Evolutionary conservation across 2,329 filamentous ascomycete species (phyloP), one percentile per base, ranked within the genome.

Genomic region (Ceratocystis alfenasii): DNA sequence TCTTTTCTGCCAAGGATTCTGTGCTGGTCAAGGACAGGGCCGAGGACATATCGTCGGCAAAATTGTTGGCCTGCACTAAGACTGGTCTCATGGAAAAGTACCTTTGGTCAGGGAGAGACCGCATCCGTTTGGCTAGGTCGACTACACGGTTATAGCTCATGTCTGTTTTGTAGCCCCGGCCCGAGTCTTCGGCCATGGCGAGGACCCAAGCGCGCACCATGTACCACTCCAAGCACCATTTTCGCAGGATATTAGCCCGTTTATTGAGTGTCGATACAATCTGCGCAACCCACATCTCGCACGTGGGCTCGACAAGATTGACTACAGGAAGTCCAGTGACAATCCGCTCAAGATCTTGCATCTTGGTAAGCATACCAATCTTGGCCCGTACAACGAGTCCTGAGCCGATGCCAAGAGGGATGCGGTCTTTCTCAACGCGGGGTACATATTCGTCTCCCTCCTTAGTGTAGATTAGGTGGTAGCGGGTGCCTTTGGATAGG

Each of bases 81-180:
- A 62, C 33, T 22, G 65, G 45, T 10, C 53, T 48, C 20, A 65
- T 64, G 4, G 63, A 65, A 65, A 67, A 67, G 53, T 67, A 67
- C 12, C 44, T 45, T 41, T 65, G 63, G 17, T 67, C 66, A 10
- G 63, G 60, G 7, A 67, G 20, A 12, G 66, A 63, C n/a, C 66
- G 66, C 30, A 59, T 61, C 1, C 63, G 59, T 17, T 67, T 67
- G 12, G 60, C 61, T 33, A 67, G 44, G n/a, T 67, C 33, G 2
- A 67, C 50, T 25, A 63, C 62, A 2, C 66, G 63, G 61, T 67
- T 67, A 44, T 67, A 67, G 22, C 66, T 41, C 64, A 67, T 65
- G 48, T 63, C 59, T 22, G 50, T 67, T 22, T 53, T 60, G 41
- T 63, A 63, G 8, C 63, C 63, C 15, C 53, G 63, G 45, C 44